Percentiles rank a stretch among this genome's conserved stretches.
These are phyloP conservation scores for Mortierella sp. DNA, from an alignment of 371 early-diverging fungal genomes.

Conservation along the genomic window DNA sequence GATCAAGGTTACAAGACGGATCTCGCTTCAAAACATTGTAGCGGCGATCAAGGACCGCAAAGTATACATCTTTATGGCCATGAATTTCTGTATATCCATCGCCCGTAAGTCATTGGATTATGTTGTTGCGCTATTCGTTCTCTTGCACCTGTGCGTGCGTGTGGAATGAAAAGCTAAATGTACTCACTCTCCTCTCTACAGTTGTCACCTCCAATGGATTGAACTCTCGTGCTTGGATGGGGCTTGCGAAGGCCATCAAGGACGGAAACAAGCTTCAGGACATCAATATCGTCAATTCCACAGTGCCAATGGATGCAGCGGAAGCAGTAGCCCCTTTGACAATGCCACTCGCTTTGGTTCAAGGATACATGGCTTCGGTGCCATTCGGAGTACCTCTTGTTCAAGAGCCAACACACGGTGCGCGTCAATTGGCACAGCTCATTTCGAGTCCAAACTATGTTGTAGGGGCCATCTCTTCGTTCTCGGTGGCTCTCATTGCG, in stretches of 20 bases:
- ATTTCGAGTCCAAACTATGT: slow-evolving; percentile 23
- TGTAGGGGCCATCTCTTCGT: slow-evolving; percentile 25
- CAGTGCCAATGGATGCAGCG: no score
- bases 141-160: no score
- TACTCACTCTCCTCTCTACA: background rate
- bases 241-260: slow-evolving; percentile 15
- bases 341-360: background rate
- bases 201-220: slow-evolving; percentile 25
- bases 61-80: slow-evolving; percentile 34
- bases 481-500: slow-evolving; percentile 24
- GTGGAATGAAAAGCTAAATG: no score
- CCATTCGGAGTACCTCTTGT: background rate
- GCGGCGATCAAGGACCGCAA: slow-evolving; percentile 31
- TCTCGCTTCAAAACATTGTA: slow-evolving; percentile 23
- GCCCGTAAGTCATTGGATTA: slow-evolving; percentile 7
- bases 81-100: slow-evolving; percentile 20
- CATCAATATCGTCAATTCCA: no score
- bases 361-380: background rate
- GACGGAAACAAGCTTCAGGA: background rate
- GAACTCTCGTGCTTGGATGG: slow-evolving; percentile 39
- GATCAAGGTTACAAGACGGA: slow-evolving; percentile 32
- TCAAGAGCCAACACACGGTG: slow-evolving; percentile 17
- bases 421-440: slow-evolving; percentile 33
- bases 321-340: no score
- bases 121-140: background rate